Conservation (phyloP, 1,284 basidiomycete species). For the Golubevia sp. region DNA sequence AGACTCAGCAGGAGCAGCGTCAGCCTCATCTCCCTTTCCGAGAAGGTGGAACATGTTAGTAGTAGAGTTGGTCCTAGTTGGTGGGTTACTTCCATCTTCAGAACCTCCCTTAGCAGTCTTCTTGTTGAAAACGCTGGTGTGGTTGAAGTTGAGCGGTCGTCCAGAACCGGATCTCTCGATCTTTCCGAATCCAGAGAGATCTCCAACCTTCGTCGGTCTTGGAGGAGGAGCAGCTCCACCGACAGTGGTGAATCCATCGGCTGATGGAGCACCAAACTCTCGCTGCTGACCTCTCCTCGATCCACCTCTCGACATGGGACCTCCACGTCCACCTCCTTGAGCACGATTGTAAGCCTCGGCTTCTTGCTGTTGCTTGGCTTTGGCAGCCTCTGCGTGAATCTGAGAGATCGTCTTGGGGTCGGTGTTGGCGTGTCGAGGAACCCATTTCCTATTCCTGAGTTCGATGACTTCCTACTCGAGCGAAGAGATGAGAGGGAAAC, state of each 20-base stretch:
- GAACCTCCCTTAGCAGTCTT: slow-evolving; percentile 68
- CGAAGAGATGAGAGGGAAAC: slow-evolving; percentile 19
- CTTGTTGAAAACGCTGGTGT: slow-evolving; percentile 63
- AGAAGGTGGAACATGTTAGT: slow-evolving; percentile 77
- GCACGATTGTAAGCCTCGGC: slow-evolving; percentile 17
- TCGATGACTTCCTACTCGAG: slow-evolving; percentile 88
- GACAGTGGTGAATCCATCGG: slow-evolving; percentile 84
- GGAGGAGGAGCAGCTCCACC: slow-evolving; percentile 66
- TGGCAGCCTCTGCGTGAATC: slow-evolving; percentile 77
- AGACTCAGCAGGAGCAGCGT: slow-evolving; percentile 61
- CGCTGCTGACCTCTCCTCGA: slow-evolving; percentile 84
- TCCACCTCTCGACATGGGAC: slow-evolving; percentile 76
- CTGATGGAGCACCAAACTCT: slow-evolving; percentile 61
- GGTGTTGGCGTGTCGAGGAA: slow-evolving; percentile 72
- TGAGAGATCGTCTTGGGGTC: slow-evolving; percentile 88
- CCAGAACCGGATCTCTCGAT: slow-evolving; percentile 62
- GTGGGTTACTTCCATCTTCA: slow-evolving; percentile 68
- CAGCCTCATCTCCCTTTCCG: slow-evolving; percentile 27
- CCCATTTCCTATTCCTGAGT: slow-evolving; percentile 81
- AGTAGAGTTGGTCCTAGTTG: slow-evolving; percentile 77
- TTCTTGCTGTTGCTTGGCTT: slow-evolving; percentile 43
- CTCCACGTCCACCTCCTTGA: slow-evolving; percentile 75
- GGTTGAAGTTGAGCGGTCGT: slow-evolving; percentile 19
- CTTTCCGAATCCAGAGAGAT: slow-evolving; percentile 85
- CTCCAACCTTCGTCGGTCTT: slow-evolving; percentile 77